Evolutionary conservation across 2,329 filamentous ascomycete species (phyloP), one percentile per base, ranked within the genome.

Genomic region (Talaromyces sp.): DNA sequence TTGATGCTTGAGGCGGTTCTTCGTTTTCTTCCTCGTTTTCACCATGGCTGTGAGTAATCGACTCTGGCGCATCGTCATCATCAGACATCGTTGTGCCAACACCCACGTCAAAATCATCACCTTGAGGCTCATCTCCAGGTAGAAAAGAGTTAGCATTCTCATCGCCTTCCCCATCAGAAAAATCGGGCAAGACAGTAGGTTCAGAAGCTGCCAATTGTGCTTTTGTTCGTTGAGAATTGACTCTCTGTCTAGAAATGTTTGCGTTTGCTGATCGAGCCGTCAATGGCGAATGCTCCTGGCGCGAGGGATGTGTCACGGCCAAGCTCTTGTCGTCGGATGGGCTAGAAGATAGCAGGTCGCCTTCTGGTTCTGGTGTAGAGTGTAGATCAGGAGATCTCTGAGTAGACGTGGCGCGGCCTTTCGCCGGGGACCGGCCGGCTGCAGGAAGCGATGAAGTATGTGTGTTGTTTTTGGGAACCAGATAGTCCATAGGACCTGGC

Each of bases 361-460:
- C 67, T 17, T 69, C 67, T 14, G 65, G 67, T 29, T 70, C 69
- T 39, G 74, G 71, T 4, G 75, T 76, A n/a, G 75, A 76, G 56
- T 70, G 70, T 49, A 77, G 53, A 20, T 67, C 70, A 3, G 73
- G 70, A 4, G 75, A 76, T 52, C 73, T 69, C 40, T 75, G 72
- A 3, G 76, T 72, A 37, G 74, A 74, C 6, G 75, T 73, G 45
- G 68, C 70, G 47, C 77, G 61, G 22, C 71, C 69, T 63, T 79
- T 80, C 45, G 74, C 70, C 2, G 77, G 77, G 17, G 77, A 79
- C 49, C 73, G 71, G 47, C 74, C 67, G 10, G 75, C 71, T 10
- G 70, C 70, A 13, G 70, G 75, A 3, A 76, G 56, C 47, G 69
- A 72, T 32, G 69, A 65, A 36, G 58, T 63, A 39, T 71, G 71